phyloP scores from a whole-genome alignment of 108 stramenopile genomes.

The Discostella stelligeroides region DNA sequence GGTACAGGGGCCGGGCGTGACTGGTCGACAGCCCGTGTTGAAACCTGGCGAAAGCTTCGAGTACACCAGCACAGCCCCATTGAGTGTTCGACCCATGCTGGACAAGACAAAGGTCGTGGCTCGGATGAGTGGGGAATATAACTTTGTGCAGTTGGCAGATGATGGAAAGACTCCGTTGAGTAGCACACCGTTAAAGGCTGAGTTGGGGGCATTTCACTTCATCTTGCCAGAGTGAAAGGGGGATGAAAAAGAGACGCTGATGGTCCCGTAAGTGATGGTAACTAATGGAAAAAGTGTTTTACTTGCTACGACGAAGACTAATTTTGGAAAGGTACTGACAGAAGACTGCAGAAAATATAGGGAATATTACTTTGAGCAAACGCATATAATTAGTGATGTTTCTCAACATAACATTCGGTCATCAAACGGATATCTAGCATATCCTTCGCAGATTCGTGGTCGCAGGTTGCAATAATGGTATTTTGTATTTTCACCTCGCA shows the following conservation, averaged over 20 bases:
- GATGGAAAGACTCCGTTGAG: conserved; percentile 77
- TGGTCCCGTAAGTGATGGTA: too few relatives aligned
- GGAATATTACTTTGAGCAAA: too few relatives aligned
- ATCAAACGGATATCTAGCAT: too few relatives aligned
- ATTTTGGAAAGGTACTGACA: too few relatives aligned
- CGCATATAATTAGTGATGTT: too few relatives aligned
- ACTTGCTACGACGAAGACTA: too few relatives aligned
- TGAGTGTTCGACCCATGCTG: conserved; percentile 78
- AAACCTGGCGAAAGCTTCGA: conserved; percentile 93
- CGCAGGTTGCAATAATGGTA: too few relatives aligned
- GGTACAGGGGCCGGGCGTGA: conserved; percentile 90
- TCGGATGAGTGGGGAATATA: conserved; percentile 88
- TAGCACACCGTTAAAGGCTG: conserved; percentile 82
- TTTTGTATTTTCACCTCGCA: too few relatives aligned
- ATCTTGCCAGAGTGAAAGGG: conserved; percentile 61
- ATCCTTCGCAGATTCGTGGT: too few relatives aligned
- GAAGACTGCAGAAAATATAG: too few relatives aligned
- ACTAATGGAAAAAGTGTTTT: too few relatives aligned
- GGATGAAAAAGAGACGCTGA: background rate
- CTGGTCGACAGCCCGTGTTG: conserved; percentile 89
- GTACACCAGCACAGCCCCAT: conserved; percentile 88
- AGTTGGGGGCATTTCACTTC: conserved; percentile 87
- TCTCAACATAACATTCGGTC: too few relatives aligned
- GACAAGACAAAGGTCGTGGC: conserved; percentile 88
- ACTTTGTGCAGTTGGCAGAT: conserved; percentile 75